phyloP scores from a whole-genome alignment of 371 early-diverging fungal species.

The Paraphysoderma sedebokerense region DNA sequence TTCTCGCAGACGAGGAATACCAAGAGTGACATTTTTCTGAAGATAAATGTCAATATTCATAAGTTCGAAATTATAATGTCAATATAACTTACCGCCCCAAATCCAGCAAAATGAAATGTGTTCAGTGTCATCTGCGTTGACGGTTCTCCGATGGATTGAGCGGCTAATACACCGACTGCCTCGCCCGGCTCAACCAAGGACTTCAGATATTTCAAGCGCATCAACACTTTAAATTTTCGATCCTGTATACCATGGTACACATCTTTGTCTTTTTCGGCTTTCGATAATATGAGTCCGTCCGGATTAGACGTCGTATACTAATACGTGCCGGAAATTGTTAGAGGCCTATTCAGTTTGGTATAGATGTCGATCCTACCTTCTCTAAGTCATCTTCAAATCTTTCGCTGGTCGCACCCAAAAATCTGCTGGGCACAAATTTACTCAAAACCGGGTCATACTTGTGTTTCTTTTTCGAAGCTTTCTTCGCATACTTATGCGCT shows the following conservation, averaged over 20 bases:
- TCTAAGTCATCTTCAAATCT: conserved; percentile 47
- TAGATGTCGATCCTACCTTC: conserved; percentile 40
- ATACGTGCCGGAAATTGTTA: too few species aligned
- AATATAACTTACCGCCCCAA: conserved; percentile 61
- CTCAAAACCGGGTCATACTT: conserved; percentile 65
- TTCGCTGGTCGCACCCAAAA: conserved; percentile 84
- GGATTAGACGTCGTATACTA: conserved; percentile 52
- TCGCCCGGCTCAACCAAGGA: conserved; percentile 96
- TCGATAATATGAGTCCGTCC: conserved; percentile 33
- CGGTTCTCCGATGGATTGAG: conserved; percentile 99
- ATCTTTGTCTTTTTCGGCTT: too few species aligned
- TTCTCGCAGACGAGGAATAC: conserved; percentile 99
- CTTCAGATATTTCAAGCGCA: conserved; percentile 85
- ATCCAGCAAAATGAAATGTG: conserved; percentile 99
- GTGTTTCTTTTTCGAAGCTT: conserved; percentile 53
- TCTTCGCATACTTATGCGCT: conserved; percentile 57
- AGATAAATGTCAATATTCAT: neutral
- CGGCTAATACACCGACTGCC: conserved; percentile 96
- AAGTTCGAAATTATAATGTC: neutral
- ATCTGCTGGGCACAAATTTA: conserved; percentile 57
- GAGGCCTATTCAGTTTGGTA: too few species aligned
- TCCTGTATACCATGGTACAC: too few species aligned
- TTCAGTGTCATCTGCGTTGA: conserved; percentile 99
- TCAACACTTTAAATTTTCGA: conserved; percentile 68
- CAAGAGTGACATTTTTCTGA: conserved; percentile 97